Evolutionary conservation across 78 protist species (phyloP), one percentile per base, ranked within the genome.

Genomic region (Dictyostelium purpureum): DNA sequence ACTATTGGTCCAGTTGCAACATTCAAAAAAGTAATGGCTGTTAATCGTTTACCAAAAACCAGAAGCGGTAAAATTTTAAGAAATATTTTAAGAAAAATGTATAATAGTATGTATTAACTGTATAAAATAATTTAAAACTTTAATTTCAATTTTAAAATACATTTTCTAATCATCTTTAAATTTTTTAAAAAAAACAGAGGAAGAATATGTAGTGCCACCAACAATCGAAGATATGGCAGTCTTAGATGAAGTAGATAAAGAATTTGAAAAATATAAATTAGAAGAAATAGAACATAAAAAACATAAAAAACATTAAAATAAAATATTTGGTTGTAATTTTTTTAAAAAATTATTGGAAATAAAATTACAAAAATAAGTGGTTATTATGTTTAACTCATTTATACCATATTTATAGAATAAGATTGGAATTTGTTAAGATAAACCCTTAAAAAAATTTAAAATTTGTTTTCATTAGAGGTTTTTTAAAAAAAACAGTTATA

Each of bases 51-150:
- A 37, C 97, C 97, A 76, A 96, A 96, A 67, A 96, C 97, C 2
- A 24, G 97, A 31, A 88, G 96, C 10, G 97, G 97, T 33, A 96
- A 96, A 57, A 87, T 96, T 43, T 51, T 96, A 37, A 87, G 97
- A 61, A 38, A 26, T 26, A 57, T 87, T 16, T 49, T 96, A 19
- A 94, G 96, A 54, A 79, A 91, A 71, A 96, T 96, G 28, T 66
- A 57, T 21, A 66, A 89, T 94, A 89, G 89, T 47, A 69, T 40
- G 76, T 69, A 33, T 65, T 65, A n/a, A n/a, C n/a, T n/a, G n/a
- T n/a, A n/a, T n/a, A n/a, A n/a, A n/a, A n/a, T n/a, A n/a, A n/a
- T n/a, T n/a, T n/a, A n/a, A n/a, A n/a, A n/a, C n/a, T n/a, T n/a
- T n/a, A n/a, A n/a, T n/a, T n/a, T n/a, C n/a, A n/a, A n/a, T n/a